Evolutionary conservation across 2,329 filamentous ascomycete species (phyloP), one percentile per base, ranked within the genome.

Genomic region (Coccinonectria pachysandricola): DNA sequence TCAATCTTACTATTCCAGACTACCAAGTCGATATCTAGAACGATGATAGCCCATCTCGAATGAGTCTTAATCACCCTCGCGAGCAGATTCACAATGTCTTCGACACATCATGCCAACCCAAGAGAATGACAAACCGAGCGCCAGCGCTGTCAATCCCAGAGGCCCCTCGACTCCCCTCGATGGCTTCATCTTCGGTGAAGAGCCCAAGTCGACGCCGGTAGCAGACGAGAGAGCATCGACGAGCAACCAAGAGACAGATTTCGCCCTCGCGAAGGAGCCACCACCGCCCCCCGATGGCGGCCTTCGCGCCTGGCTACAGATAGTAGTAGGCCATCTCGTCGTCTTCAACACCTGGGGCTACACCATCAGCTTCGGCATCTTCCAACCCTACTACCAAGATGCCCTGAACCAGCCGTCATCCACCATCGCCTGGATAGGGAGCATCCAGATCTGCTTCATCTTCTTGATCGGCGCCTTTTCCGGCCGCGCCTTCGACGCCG

Each of bases 381-480:
- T 46, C 40, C 57, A 46, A 36, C 51, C 56, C 2, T 51, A 59
- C 37, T 64, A 65, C 34, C 40, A 46, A 4, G 23, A 42, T 0
- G 34, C 38, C 12, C 48, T 62, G 9, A 31, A 42, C 1, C 41
- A 49, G 3, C 43, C 49, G 4, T 37, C 53, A 1, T 55, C 58
- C 3, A 46, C 51, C 9, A 52, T 68, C 12, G 57, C 64, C 2
- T 68, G 64, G 64, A 59, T 68, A 11, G 64, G 63, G 4, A 62
- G 62, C 10, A 35, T 67, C 1, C 59, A 68, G 32, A 49, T 59
- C 7, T 64, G 56, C 11, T 48, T 66, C 12, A 41, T 62, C 12
- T 57, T 57, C 26, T 43, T 53, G 9, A 43, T 55, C 17, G 61
- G 60, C 0, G 48, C 56, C 1, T 49, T 64, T 21, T 54, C 57